Evolutionary conservation across 768 basidiomycete species (phyloP).

Genomic region (Neoboletus subvelutipes): DNA sequence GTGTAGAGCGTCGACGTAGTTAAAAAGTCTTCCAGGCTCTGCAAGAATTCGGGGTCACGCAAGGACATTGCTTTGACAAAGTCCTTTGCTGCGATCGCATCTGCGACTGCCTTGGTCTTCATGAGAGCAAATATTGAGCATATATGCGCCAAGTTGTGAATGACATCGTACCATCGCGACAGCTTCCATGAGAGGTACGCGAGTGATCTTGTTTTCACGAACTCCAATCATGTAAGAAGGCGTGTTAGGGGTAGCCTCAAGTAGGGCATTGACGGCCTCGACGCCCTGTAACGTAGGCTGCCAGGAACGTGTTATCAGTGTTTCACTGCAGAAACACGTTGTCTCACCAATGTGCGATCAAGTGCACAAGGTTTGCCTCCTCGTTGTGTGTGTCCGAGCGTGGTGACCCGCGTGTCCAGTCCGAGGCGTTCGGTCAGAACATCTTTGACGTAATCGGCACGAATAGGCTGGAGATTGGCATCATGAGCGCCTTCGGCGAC

Average conservation of each 20-base stretch:
- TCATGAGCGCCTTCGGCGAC: conserved; percentile 97
- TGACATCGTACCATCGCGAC: conserved; percentile 67
- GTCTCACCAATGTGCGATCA: conserved; percentile 85
- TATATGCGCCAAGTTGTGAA: not conserved
- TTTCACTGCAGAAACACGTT: not conserved
- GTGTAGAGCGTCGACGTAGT: conserved; percentile 65
- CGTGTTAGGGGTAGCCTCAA: conserved; percentile 82
- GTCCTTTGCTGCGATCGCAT: conserved; percentile 78
- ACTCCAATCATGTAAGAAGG: conserved; percentile 98
- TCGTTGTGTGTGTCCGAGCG: conserved; percentile 94
- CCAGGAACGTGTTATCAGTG: not conserved
- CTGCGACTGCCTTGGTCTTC: conserved; percentile 83
- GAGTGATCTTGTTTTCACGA: conserved; percentile 91
- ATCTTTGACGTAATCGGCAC: conserved; percentile 86
- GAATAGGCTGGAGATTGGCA: conserved; percentile 84
- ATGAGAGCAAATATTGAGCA: conserved; percentile 4
- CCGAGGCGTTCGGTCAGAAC: conserved; percentile 84
- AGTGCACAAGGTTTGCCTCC: conserved; percentile 92
- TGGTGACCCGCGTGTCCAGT: conserved; percentile 94
- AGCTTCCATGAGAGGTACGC: conserved; percentile 90
- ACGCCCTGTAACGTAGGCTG: conserved; percentile 96
- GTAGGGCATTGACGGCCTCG: conserved; percentile 85
- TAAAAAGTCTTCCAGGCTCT: conserved; percentile 83
- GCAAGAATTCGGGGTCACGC: conserved; percentile 89
- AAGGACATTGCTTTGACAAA: conserved; percentile 85